Evolutionary conservation across 2,329 filamentous ascomycete species (phyloP), one percentile per base, ranked within the genome.

Genomic region (Geosmithia flava): DNA sequence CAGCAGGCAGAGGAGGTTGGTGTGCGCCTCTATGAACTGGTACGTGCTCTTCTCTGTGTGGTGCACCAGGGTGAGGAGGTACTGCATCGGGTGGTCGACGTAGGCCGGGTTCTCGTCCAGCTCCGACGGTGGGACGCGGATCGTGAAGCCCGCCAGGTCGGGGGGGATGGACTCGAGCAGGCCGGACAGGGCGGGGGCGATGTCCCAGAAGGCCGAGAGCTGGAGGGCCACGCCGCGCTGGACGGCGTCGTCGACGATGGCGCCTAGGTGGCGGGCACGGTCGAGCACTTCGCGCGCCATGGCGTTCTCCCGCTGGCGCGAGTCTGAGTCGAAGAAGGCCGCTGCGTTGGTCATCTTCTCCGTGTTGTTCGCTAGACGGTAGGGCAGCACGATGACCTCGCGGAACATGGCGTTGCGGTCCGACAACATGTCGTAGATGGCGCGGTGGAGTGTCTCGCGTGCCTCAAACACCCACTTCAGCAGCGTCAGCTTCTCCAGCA

Each of bases 381-480:
- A 96, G 0, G 91, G 90, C 4, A 82, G 78, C 7, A 94, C 68
- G 7, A 96, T 85, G 56, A 96, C 83, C 48, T 85, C 81, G 54
- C 85, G 82, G 64, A 95, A 97, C 33, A 87, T 83, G 50, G 89
- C 78, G 58, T 95, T 93, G 47, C 90, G 85, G 61, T 90, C 87
- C 19, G 81, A 83, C 33, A 95, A 77, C 11, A 97, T 69, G 56
- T 94, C 86, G 59, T 88, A 95, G 47, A 91, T 78, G 56, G 88
- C 85, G 42, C 87, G 82, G 66, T 97, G 84, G 8, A 97, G 73
- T 44, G 78, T 75, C 65, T 98, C 93, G n/a, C 90, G 82, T 1
- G 86, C 85, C 62, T 98, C 93, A 56, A 96, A 97, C 8, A 97
- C 81, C 90, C 93, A 97, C 59, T 97, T 98, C 15, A 97, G 74